Percentiles rank a stretch among this genome's conserved stretches.
phyloP scores from a whole-genome alignment of 768 basidiomycete genomes.

The Pluteus cervinus region DNA sequence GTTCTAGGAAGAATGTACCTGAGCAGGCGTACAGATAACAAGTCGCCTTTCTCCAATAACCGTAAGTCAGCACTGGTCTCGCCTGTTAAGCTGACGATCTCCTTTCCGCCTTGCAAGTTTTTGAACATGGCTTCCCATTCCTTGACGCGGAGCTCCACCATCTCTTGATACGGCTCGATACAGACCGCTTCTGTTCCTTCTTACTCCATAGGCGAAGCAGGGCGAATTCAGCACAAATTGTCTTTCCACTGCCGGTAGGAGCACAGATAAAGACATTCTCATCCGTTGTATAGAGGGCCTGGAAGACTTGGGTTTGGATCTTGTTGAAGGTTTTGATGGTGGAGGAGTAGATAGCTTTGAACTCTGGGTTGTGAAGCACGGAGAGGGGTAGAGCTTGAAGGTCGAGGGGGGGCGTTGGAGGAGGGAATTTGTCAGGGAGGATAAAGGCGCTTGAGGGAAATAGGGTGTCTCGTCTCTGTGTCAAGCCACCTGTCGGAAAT shows the following conservation, averaged over 20 bases:
- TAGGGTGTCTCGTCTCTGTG: constrained; percentile 87
- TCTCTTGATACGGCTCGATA: constrained; percentile 94
- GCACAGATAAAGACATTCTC: constrained; percentile 97
- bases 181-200: constrained; percentile 81
- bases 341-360: constrained; percentile 76
- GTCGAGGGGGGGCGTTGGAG: constrained; percentile 89
- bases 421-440: constrained; percentile 93
- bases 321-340: constrained; percentile 91
- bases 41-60: constrained; percentile 86
- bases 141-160: constrained; percentile 84
- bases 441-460: constrained; percentile 98
- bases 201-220: constrained; percentile 93
- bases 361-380: constrained; percentile 90
- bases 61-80: constrained; percentile 91
- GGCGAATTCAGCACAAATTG: constrained; percentile 94
- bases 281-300: constrained; percentile 91
- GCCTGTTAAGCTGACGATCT: constrained; percentile 88
- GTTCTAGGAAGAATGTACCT: constrained; percentile 68
- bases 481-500: constrained; percentile 95
- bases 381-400: constrained; percentile 86
- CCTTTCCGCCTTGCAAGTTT: constrained; percentile 82
- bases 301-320: constrained; percentile 98
- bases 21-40: constrained; percentile 87
- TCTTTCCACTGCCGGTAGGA: constrained; percentile 95
- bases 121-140: constrained; percentile 90